Base-by-base conservation (phyloP, 768 basidiomycete species). In the Agrocybe pediades region DNA sequence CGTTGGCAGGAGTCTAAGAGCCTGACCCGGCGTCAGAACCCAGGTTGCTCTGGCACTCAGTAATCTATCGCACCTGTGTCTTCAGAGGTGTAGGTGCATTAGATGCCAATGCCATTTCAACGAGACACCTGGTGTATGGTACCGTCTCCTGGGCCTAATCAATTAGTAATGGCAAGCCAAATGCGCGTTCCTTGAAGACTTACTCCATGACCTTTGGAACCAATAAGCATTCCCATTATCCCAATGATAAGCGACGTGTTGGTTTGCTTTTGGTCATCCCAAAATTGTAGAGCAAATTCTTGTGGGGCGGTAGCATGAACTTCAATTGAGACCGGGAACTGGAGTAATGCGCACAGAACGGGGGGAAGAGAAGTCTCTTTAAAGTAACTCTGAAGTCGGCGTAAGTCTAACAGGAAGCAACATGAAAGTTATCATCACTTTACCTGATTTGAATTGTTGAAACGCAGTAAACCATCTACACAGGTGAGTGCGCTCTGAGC, bases 361-460 rank as follows among this genome's bases (percentile, higher is more conserved):
- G 88, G 70, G 59, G 87, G 80, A 60, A 95, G 73, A 56, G 88
- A 68, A 1, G 93, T 91, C 73, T 95, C 95, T 44, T 92, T 87
- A 74, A 99, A 97, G 75, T 97, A 98, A 66, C 94, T 97, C 94
- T 99, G 62, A 33, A 39, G 21, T 36, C 41, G 21, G 48, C 63
- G 54, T 68, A 46, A 40, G 29, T 49, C 55, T 51, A 56, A 36
- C n/a, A 42, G 13, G 40, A 33, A 39, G n/a, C 29, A 29, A 9
- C 9, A 15, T 41, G 20, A 3, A 36, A 36, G 11, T 24, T 23
- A 25, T 49, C 15, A n/a, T 51, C 27, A 24, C 46, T 29, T 73
- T 64, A 92, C 95, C 78, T 96, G 95, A 68, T 98, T 99, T 9
- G 94, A 95, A 21, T 86, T 83, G 69, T 99, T 98, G 74, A 90